Evolutionary conservation across 78 protist genomes (phyloP).

Genomic region (Ministeria vibrans): DNA sequence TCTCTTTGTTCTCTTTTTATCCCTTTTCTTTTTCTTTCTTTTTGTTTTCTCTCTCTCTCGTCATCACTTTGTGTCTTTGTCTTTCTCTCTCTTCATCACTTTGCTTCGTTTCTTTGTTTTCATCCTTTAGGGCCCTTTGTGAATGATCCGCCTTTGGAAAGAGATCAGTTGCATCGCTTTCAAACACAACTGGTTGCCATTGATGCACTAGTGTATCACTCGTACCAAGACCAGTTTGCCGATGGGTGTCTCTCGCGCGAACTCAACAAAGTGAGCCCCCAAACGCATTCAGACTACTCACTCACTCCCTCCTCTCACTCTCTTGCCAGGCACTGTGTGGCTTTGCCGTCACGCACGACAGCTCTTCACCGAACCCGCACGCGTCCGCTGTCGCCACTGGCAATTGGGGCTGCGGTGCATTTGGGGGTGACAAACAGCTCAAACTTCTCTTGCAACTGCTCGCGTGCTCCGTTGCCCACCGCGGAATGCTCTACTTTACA

Average conservation of each 20-base stretch:
- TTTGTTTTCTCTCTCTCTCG: too few relatives aligned
- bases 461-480: conserved; percentile 29
- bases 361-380: neutral
- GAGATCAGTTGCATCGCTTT: neutral
- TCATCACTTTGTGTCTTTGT: too few relatives aligned
- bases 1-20: too few relatives aligned
- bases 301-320: neutral
- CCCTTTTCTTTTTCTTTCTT: too few relatives aligned
- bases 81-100: too few relatives aligned
- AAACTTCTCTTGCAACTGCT: conserved; percentile 32
- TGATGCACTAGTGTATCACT: conserved; percentile 1
- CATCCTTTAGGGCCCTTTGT: too few relatives aligned
- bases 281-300: neutral
- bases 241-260: neutral
- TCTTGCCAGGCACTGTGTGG: neutral
- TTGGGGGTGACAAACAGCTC: conserved; percentile 36
- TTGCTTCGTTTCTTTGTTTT: too few relatives aligned
- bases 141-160: neutral
- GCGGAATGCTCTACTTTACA: neutral
- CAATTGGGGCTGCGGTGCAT: conserved; percentile 57
- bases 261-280: conserved; percentile 7
- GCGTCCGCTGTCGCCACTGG: conserved; percentile 23
- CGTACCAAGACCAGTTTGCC: neutral
- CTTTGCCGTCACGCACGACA: neutral
- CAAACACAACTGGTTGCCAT: neutral